Percentiles rank a stretch among this genome's conserved stretches.
These are phyloP conservation scores for Clitopilus passeckerianus DNA, from an alignment of 768 basidiomycete genomes.

Conservation along the genomic window DNA sequence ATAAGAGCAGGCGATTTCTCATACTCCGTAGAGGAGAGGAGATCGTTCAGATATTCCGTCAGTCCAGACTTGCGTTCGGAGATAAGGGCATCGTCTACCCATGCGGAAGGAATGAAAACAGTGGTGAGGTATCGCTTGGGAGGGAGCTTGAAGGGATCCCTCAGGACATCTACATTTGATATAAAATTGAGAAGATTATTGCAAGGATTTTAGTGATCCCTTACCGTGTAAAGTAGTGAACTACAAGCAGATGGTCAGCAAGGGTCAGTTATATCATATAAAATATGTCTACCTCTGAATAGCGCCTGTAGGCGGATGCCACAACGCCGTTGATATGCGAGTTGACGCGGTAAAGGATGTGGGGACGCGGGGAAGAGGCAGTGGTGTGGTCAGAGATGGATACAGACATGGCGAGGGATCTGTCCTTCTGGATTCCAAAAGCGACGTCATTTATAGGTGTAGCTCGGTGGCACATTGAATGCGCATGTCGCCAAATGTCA, in stretches of 20 bases:
- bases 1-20: slow-evolving; percentile 25
- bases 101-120: slow-evolving; percentile 44
- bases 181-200: not conserved
- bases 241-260: slow-evolving; percentile 13
- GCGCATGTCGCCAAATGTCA: not conserved
- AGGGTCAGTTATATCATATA: not conserved
- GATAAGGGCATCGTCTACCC: slow-evolving; percentile 49
- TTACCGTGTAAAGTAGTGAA: slow-evolving; percentile 33
- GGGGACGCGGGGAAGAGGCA: slow-evolving; percentile 40
- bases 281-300: slow-evolving; percentile 34
- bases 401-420: not conserved
- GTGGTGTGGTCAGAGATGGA: slow-evolving; percentile 39
- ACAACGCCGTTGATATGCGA: slow-evolving; percentile 25
- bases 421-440: not conserved
- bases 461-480: not conserved
- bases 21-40: slow-evolving; percentile 32
- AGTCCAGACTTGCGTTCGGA: slow-evolving; percentile 46
- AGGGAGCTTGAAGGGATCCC: slow-evolving; percentile 36
- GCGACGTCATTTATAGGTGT: not conserved
- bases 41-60: slow-evolving; percentile 32
- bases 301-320: slow-evolving; percentile 25
- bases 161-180: slow-evolving; percentile 21
- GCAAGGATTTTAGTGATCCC: not conserved
- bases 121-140: slow-evolving; percentile 47
- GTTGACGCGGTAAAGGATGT: slow-evolving; percentile 40